Evolutionary conservation across 1,284 basidiomycete genomes (phyloP).

Genomic region (Microbotryomycetes sp.): DNA sequence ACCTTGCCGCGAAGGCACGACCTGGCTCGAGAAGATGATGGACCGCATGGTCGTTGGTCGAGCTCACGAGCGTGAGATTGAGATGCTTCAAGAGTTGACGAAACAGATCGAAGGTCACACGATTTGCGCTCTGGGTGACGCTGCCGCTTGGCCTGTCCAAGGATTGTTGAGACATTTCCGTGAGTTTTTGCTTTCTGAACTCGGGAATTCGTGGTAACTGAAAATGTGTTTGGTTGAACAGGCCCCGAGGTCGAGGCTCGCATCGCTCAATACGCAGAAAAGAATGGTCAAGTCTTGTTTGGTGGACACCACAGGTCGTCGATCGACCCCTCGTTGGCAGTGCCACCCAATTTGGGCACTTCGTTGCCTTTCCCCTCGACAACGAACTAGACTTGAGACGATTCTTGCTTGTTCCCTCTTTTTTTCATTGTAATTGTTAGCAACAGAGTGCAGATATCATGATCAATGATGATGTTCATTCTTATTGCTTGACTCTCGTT

Average conservation of each 20-base stretch:
- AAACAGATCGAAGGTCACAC: conserved; percentile 85
- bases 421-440: neutral
- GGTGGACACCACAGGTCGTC: conserved; percentile 73
- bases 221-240: conserved; percentile 12
- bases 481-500: too few relatives aligned
- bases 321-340: conserved; percentile 55
- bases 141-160: conserved; percentile 98
- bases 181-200: conserved; percentile 29
- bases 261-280: conserved; percentile 67
- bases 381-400: neutral
- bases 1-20: conserved; percentile 57
- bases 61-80: conserved; percentile 86
- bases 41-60: conserved; percentile 76
- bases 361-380: conserved; percentile 12
- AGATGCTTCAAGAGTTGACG: conserved; percentile 91
- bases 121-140: conserved; percentile 94
- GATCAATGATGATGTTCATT: too few relatives aligned
- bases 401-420: neutral
- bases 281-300: conserved; percentile 78
- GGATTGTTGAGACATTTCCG: conserved; percentile 90
- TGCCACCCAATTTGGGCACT: conserved; percentile 29
- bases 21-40: conserved; percentile 99
- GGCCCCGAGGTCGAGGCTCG: conserved; percentile 80
- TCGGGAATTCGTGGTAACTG: neutral
- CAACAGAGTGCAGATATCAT: too few relatives aligned